A percentile compares a stretch with the other conserved stretches of the same genome.
Evolutionary conservation across 2,329 filamentous ascomycete genomes (phyloP).

Genomic region (Decorospora gaudefroyi): DNA sequence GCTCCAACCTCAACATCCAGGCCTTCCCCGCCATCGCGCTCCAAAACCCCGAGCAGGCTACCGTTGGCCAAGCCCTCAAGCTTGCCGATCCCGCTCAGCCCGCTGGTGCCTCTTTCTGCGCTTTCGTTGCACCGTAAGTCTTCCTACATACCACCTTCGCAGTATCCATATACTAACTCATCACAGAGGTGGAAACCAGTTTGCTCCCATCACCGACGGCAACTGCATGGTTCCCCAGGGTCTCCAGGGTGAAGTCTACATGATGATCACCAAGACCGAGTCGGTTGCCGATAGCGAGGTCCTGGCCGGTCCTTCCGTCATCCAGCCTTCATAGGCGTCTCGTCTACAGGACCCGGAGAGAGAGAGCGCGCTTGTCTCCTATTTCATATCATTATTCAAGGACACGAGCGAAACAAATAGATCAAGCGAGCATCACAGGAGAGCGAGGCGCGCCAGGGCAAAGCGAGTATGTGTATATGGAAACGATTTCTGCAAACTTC

Average conservation of each 20-base stretch:
- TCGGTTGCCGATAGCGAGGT: slow-evolving; percentile 55
- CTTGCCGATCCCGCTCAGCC: slow-evolving; percentile 45
- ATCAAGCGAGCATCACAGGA: slow-evolving; percentile 9
- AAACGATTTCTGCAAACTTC: slow-evolving; percentile 33
- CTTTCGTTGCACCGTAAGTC: slow-evolving; percentile 65
- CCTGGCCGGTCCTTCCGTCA: slow-evolving; percentile 59
- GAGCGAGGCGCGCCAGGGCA: slow-evolving; percentile 7
- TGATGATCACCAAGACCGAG: slow-evolving; percentile 63
- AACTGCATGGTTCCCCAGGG: slow-evolving; percentile 66
- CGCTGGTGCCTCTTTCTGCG: slow-evolving; percentile 62
- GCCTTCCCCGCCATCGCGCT: slow-evolving; percentile 64
- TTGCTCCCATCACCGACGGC: slow-evolving; percentile 60
- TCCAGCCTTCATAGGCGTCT: slow-evolving; percentile 45
- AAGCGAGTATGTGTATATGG: slow-evolving; percentile 30
- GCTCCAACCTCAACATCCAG: slow-evolving; percentile 64
- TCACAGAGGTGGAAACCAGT: slow-evolving; percentile 50
- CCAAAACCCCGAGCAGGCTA: slow-evolving; percentile 55
- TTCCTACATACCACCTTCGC: slow-evolving; percentile 28
- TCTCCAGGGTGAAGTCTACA: slow-evolving; percentile 67
- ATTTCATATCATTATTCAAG: slow-evolving; percentile 9
- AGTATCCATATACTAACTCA: slow-evolving; percentile 24
- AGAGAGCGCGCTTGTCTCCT: slow-evolving; percentile 10
- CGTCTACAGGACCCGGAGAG: slow-evolving; percentile 6
- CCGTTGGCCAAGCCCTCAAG: slow-evolving; percentile 47
- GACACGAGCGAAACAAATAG: slow-evolving; percentile 6